A percentile compares a stretch with the other conserved stretches of the same genome.
These are phyloP conservation scores for Psidium friedrichsthalianum DNA, from an alignment of 345 rosid species.

Conservation along the genomic window DNA sequence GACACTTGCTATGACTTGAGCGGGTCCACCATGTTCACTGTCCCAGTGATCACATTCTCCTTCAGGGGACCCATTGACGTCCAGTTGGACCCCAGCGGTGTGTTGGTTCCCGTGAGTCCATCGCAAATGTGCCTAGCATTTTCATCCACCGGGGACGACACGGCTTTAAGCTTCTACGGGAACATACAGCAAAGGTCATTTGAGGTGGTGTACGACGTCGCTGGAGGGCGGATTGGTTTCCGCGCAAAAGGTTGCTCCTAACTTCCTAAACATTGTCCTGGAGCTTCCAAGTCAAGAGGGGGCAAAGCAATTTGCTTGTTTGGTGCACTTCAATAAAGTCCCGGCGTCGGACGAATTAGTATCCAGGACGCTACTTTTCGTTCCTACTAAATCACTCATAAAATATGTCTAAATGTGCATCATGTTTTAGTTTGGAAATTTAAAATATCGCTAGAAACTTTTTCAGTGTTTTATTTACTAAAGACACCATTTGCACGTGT, in stretches of 20 bases:
- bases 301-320: background rate
- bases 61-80: background rate
- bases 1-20: constrained; percentile 4
- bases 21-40: background rate
- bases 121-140: background rate
- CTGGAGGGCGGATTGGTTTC: background rate
- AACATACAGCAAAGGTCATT: background rate
- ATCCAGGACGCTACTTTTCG: background rate
- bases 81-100: background rate
- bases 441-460: no score
- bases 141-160: background rate
- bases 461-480: no score
- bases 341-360: no score
- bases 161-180: background rate
- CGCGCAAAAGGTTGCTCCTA: background rate
- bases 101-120: background rate
- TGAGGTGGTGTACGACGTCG: background rate
- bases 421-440: background rate
- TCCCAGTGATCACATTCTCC: background rate
- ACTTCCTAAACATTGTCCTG: background rate
- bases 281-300: background rate
- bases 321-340: background rate
- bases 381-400: background rate
- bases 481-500: background rate
- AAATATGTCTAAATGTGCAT: background rate